Conservation (phyloP, 441 rosid species). For the Metrosideros polymorpha region DNA sequence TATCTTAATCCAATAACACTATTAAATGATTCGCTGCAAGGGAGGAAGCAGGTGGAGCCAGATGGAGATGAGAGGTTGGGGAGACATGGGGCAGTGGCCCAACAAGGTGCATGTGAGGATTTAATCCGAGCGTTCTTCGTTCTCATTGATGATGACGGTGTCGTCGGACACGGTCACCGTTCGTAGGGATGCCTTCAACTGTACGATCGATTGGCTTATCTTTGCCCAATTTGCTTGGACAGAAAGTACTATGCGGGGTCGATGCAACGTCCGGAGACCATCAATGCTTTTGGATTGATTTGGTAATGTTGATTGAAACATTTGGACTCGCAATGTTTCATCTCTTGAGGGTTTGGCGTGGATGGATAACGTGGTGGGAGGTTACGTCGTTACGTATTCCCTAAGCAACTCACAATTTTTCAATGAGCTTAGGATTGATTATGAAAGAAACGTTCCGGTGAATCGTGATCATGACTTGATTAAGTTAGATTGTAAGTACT, state of each 20-base stretch:
- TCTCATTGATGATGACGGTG: neutral
- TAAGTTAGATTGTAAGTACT: neutral
- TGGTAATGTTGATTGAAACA: neutral
- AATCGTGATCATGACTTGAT: neutral
- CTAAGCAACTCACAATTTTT: neutral
- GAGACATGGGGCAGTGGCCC: neutral
- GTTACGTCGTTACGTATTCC: neutral
- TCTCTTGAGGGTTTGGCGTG: neutral
- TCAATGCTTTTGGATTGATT: neutral
- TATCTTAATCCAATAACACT: neutral
- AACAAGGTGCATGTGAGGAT: slow-evolving; percentile 19
- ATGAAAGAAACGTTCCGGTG: neutral
- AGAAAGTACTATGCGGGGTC: neutral
- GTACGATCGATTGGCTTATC: neutral
- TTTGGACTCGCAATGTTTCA: neutral
- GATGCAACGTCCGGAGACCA: neutral
- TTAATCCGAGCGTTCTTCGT: neutral
- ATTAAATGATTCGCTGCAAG: neutral
- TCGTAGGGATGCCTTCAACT: neutral
- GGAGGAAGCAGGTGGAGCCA: slow-evolving; percentile 1
- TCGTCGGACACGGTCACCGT: neutral
- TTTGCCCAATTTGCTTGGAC: neutral
- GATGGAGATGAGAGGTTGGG: neutral
- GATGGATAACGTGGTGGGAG: neutral
- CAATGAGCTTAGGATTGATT: neutral